Conservation (phyloP, 2,329 filamentous ascomycete genomes). For the Aspergillus sojae region DNA sequence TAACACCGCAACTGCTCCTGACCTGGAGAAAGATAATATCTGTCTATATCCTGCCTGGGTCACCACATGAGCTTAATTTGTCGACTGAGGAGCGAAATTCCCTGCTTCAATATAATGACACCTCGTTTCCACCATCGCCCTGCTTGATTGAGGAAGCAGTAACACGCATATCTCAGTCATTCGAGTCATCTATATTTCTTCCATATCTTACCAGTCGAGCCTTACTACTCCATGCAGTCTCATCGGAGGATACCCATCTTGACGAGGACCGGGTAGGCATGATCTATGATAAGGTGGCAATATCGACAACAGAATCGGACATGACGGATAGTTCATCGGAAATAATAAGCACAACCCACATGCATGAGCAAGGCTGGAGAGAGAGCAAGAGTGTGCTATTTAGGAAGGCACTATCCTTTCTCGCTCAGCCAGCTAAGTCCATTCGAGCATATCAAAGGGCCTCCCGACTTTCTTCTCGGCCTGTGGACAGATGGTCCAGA, state of each 20-base stretch:
- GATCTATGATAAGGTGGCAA: neutral
- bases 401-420: neutral
- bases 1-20: neutral
- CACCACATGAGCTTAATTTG: neutral
- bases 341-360: neutral
- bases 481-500: neutral
- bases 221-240: neutral
- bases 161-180: neutral
- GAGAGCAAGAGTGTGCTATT: neutral
- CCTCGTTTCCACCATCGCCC: neutral
- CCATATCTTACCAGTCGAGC: neutral
- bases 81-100: neutral
- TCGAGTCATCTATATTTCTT: constrained; percentile 1
- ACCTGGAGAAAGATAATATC: neutral
- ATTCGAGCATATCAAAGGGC: neutral
- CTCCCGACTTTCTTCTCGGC: neutral
- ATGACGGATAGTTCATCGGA: neutral
- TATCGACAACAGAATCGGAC: neutral
- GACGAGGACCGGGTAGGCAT: neutral
- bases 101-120: neutral
- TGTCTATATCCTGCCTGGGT: neutral
- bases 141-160: neutral
- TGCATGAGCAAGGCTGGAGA: neutral
- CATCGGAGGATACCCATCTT: neutral
- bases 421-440: neutral